Evolutionary conservation across 495 filamentous ascomycete species (phyloP).

Genomic region (Penicilliopsis zonata): DNA sequence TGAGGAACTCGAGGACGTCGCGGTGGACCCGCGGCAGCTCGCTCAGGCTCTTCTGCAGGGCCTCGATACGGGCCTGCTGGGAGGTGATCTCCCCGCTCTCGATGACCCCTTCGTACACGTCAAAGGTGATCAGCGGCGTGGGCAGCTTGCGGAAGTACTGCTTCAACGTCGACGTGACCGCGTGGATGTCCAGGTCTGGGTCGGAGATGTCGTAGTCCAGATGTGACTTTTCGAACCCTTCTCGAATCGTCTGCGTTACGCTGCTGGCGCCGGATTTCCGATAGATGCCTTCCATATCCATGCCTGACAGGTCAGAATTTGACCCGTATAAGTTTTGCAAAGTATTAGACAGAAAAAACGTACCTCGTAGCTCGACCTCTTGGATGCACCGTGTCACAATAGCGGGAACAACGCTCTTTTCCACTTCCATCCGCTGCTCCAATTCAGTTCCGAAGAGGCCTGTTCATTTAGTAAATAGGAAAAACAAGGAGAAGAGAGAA

Average conservation of each 20-base stretch:
- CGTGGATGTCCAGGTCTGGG: constrained; percentile 86
- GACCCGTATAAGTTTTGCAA: constrained; percentile 3
- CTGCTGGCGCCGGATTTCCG: constrained; percentile 88
- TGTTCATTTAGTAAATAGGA: constrained; percentile 6
- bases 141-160: constrained; percentile 96
- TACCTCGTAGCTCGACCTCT: constrained; percentile 83
- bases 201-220: constrained; percentile 82
- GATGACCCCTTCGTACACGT: constrained; percentile 80
- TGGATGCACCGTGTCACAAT: constrained; percentile 92
- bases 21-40: constrained; percentile 71
- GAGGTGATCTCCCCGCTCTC: constrained; percentile 45
- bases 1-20: constrained; percentile 82
- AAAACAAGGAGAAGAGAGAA: too few species aligned
- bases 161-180: constrained; percentile 90
- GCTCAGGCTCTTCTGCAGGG: constrained; percentile 57
- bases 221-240: constrained; percentile 71
- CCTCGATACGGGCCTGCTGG: constrained; percentile 40
- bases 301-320: constrained; percentile 44
- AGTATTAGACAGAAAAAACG: constrained; percentile 5
- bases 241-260: constrained; percentile 74
- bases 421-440: constrained; percentile 72
- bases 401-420: constrained; percentile 78
- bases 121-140: constrained; percentile 80
- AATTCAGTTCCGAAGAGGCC: constrained; percentile 88
- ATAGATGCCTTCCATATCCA: constrained; percentile 98